phyloP scores from a whole-genome alignment of 495 filamentous ascomycete genomes.

The Lindgomyces ingoldianus region DNA sequence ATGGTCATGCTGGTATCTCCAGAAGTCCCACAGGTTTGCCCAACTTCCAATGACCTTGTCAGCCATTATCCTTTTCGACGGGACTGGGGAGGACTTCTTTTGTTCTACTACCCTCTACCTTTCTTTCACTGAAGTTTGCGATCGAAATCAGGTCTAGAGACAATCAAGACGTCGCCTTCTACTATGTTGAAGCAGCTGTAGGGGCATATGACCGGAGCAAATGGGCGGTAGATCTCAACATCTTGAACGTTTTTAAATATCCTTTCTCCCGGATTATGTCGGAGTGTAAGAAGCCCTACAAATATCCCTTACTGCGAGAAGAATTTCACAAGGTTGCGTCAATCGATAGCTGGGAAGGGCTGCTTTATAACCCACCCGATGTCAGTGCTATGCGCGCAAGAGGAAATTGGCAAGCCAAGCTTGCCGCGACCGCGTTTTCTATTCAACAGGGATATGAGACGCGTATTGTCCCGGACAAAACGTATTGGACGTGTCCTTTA shows the following conservation, averaged over 20 bases:
- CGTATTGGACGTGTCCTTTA: background rate
- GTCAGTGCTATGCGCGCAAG: background rate
- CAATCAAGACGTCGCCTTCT: constrained; percentile 33
- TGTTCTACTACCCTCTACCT: constrained; percentile 46
- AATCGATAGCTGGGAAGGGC: background rate
- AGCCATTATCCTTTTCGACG: background rate
- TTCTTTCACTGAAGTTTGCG: constrained; percentile 44
- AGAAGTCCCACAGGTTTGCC: background rate
- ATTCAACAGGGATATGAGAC: background rate
- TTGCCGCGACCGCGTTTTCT: background rate
- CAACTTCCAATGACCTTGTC: background rate
- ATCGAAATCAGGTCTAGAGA: constrained; percentile 33
- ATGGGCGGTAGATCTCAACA: constrained; percentile 48
- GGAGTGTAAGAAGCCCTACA: background rate
- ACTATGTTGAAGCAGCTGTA: constrained; percentile 41
- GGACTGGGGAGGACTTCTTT: constrained; percentile 37
- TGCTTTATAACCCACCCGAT: background rate
- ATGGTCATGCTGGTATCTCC: background rate
- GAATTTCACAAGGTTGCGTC: background rate
- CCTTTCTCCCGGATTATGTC: background rate
- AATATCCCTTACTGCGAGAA: no score
- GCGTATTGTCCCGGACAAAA: background rate
- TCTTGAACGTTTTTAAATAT: constrained; percentile 19
- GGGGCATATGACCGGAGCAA: constrained; percentile 41
- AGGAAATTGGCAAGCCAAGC: background rate